Evolutionary conservation across 2,329 filamentous ascomycete species (phyloP).

Genomic region (Arachnomyces sp.): DNA sequence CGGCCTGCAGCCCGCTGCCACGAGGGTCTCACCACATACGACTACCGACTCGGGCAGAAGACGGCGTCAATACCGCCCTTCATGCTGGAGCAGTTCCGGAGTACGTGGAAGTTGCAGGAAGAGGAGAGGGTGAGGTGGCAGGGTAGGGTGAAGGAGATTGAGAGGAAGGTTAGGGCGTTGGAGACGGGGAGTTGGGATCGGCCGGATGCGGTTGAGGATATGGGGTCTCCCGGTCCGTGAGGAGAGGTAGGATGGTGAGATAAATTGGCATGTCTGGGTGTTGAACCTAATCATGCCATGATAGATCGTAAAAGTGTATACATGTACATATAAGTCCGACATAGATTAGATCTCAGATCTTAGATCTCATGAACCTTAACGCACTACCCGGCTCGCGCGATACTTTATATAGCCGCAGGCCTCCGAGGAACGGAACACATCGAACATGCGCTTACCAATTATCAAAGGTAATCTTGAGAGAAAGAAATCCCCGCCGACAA

Average conservation of each 20-base stretch:
- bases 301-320: too few species aligned
- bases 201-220: conserved; percentile 61
- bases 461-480: too few species aligned
- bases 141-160: conserved; percentile 47
- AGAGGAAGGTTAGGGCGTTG: conserved; percentile 50
- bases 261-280: neutral
- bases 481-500: too few species aligned
- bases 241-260: conserved; percentile 3
- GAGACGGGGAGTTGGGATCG: conserved; percentile 70
- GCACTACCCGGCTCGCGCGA: too few species aligned
- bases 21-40: conserved; percentile 74
- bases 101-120: conserved; percentile 55
- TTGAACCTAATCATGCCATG: too few species aligned
- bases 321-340: too few species aligned
- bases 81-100: conserved; percentile 52
- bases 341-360: too few species aligned
- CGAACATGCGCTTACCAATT: too few species aligned
- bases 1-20: conserved; percentile 63
- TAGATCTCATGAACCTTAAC: too few species aligned
- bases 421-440: too few species aligned
- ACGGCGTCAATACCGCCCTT: conserved; percentile 47
- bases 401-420: too few species aligned
- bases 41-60: conserved; percentile 56
- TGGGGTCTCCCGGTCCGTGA: conserved; percentile 37
- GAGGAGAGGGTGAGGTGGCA: conserved; percentile 47